Percentiles rank a stretch among this genome's conserved stretches.
These are phyloP conservation scores for Sporothrix pseudoabietina DNA, from an alignment of 2,329 filamentous ascomycete genomes.

Conservation along the genomic window DNA sequence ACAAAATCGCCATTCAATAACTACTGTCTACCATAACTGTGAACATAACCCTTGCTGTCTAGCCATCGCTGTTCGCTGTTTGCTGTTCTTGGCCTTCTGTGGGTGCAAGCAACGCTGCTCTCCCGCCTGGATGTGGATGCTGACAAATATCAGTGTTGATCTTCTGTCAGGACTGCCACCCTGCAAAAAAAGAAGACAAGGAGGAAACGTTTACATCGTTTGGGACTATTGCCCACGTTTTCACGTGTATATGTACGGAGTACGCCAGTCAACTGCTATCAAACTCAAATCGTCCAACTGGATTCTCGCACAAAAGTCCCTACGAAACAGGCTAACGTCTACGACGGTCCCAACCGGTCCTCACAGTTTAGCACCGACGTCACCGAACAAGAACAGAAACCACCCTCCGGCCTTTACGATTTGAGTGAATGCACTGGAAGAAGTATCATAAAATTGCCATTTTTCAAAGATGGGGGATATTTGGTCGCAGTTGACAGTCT, in stretches of 20 bases:
- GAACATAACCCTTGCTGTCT: not conserved
- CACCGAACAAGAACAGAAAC: not conserved
- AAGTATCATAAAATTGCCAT: not conserved
- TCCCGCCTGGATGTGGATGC: no score
- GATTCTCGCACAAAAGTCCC: not conserved
- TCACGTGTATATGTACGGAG: not conserved
- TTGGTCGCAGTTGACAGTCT: not conserved
- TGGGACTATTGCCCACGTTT: not conserved
- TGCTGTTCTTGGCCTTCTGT: no score
- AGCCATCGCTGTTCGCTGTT: no score
- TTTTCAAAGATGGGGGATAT: not conserved
- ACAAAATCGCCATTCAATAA: not conserved
- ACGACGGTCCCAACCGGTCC: not conserved
- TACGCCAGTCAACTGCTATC: not conserved
- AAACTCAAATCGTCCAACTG: not conserved
- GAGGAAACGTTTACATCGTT: not conserved
- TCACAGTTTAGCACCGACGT: not conserved
- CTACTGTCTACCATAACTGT: not conserved
- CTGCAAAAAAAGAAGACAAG: not conserved
- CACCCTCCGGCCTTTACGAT: not conserved
- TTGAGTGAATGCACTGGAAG: not conserved
- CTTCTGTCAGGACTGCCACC: no score
- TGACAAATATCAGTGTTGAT: not conserved
- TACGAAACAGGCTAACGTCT: no score
- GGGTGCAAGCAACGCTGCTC: no score